phyloP scores from a whole-genome alignment of 2,329 filamentous ascomycete species.

The Colletotrichum truncatum region DNA sequence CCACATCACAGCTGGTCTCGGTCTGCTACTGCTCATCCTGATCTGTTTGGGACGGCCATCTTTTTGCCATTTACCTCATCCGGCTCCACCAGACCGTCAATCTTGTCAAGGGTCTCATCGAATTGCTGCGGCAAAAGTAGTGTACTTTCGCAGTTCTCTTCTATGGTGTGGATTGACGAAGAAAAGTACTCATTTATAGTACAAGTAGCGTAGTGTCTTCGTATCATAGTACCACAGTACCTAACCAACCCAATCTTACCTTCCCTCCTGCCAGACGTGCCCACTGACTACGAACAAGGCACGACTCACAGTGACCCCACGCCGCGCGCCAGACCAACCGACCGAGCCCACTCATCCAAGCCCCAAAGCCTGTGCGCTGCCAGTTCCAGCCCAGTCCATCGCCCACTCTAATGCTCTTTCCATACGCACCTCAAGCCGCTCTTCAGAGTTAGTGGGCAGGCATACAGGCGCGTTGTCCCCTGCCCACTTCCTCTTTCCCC shows the following conservation, averaged over 20 bases:
- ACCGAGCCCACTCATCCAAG: neutral
- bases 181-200: neutral
- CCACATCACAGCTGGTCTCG: neutral
- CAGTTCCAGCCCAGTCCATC: constrained; percentile 27
- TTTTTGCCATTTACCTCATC: constrained; percentile 31
- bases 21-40: constrained; percentile 6
- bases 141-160: too few species aligned
- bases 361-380: neutral
- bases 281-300: too few species aligned
- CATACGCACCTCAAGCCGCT: too few species aligned
- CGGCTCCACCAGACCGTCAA: constrained; percentile 25
- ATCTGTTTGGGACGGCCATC: constrained; percentile 9
- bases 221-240: neutral
- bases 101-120: constrained; percentile 9
- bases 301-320: constrained; percentile 4
- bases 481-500: neutral
- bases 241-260: neutral
- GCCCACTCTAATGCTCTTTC: neutral
- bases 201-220: neutral
- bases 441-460: neutral
- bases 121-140: too few species aligned
- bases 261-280: neutral
- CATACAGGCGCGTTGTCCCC: neutral
- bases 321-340: neutral
- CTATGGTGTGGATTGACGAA: neutral